Evolutionary conservation across 768 basidiomycete genomes (phyloP).

Genomic region (Xerocomellus dryophilus): DNA sequence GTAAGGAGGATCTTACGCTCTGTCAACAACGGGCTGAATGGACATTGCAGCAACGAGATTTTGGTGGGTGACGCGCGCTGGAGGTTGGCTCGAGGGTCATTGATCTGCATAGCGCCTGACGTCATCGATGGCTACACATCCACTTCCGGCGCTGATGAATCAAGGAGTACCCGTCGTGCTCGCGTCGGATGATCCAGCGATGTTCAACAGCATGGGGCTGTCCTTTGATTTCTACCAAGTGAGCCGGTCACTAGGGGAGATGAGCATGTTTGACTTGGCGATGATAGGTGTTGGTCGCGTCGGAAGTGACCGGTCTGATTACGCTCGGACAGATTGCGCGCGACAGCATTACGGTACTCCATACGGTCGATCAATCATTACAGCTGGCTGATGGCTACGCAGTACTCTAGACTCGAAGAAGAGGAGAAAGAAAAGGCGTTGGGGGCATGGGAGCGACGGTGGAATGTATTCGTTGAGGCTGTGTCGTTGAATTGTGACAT

Average conservation of each 20-base stretch:
- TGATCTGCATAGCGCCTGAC: too few species aligned
- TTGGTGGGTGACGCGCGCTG: too few species aligned
- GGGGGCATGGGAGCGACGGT: constrained; percentile 36
- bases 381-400: constrained; percentile 3
- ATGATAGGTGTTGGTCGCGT: constrained; percentile 54
- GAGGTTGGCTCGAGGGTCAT: too few species aligned
- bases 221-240: too few species aligned
- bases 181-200: too few species aligned
- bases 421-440: constrained; percentile 45
- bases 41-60: constrained; percentile 18
- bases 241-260: too few species aligned
- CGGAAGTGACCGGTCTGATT: constrained; percentile 60
- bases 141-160: too few species aligned
- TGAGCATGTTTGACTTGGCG: background rate
- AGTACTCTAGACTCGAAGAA: constrained; percentile 51
- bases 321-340: constrained; percentile 58
- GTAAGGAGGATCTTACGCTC: constrained; percentile 24
- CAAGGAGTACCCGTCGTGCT: too few species aligned
- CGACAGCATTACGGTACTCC: constrained; percentile 55
- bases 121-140: too few species aligned
- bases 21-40: background rate
- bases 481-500: constrained; percentile 19
- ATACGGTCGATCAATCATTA: background rate
- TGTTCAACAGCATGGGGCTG: too few species aligned
- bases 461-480: constrained; percentile 41